Evolutionary conservation across 768 basidiomycete species (phyloP).

Genomic region (Termitomyces sp.): DNA sequence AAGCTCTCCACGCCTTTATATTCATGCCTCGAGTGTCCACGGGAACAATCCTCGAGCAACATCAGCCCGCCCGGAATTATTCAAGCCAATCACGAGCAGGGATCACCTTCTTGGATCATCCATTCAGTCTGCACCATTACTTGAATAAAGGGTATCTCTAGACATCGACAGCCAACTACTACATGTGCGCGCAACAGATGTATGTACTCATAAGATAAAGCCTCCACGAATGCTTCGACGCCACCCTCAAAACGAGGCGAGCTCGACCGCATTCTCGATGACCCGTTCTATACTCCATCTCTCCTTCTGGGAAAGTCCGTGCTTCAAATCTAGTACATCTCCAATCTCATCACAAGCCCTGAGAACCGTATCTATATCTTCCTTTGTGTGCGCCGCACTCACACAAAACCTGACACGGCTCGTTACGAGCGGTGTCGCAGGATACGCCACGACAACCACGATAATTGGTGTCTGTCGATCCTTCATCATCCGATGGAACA

Average conservation of each 20-base stretch:
- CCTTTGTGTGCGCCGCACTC: conserved; percentile 93
- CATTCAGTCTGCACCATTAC: neutral
- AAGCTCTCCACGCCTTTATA: neutral
- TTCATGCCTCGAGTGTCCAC: neutral
- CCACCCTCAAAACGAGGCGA: conserved; percentile 30
- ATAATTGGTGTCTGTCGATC: conserved; percentile 76
- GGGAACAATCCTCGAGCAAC: neutral
- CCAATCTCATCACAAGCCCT: conserved; percentile 91
- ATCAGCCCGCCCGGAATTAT: neutral
- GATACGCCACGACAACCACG: conserved; percentile 87
- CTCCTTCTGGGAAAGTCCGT: conserved; percentile 47
- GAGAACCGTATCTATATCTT: conserved; percentile 85
- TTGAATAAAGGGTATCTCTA: neutral
- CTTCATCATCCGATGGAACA: conserved; percentile 88
- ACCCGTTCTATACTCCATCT: conserved; percentile 81
- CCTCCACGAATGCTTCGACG: neutral
- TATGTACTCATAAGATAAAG: neutral
- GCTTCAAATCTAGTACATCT: conserved; percentile 85
- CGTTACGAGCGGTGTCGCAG: conserved; percentile 85
- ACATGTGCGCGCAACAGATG: neutral
- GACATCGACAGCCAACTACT: neutral
- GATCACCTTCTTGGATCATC: neutral
- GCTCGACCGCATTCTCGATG: conserved; percentile 63
- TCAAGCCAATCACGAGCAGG: neutral
- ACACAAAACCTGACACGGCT: conserved; percentile 91